These are phyloP conservation scores for Stagonosporopsis vannaccii DNA, from an alignment of 2,329 filamentous ascomycete genomes.

Conservation along the genomic window DNA sequence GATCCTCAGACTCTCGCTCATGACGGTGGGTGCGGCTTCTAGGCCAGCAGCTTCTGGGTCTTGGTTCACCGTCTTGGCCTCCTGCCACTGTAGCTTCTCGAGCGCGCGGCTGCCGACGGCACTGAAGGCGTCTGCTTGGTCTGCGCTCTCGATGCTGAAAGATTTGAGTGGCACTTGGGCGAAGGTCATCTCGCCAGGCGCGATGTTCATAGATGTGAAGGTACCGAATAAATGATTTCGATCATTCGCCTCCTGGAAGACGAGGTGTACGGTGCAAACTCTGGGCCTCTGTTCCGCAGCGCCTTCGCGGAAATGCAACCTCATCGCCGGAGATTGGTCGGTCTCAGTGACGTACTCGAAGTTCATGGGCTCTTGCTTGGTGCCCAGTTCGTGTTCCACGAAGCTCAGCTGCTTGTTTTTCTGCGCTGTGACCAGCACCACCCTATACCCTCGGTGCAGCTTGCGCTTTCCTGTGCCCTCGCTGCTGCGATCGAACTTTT, in stretches of 20 bases:
- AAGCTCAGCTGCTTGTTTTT: slow-evolving; percentile 79
- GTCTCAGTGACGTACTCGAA: slow-evolving; percentile 69
- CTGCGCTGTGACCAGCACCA: slow-evolving; percentile 79
- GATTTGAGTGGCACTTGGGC: slow-evolving; percentile 72
- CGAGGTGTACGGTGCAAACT: slow-evolving; percentile 73
- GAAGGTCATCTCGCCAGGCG: slow-evolving; percentile 72
- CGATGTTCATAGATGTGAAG: slow-evolving; percentile 74
- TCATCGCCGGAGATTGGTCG: slow-evolving; percentile 74
- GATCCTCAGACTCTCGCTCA: slow-evolving; percentile 78
- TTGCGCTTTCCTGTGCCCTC: slow-evolving; percentile 76
- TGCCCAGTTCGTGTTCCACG: slow-evolving; percentile 72
- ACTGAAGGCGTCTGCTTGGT: slow-evolving; percentile 55
- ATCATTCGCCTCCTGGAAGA: slow-evolving; percentile 77
- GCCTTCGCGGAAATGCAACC: slow-evolving; percentile 72
- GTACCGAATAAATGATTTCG: slow-evolving; percentile 75
- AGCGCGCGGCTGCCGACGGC: slow-evolving; percentile 51
- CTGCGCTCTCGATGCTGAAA: slow-evolving; percentile 68
- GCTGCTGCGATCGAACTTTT: slow-evolving; percentile 70
- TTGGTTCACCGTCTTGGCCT: slow-evolving; percentile 75
- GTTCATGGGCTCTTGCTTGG: slow-evolving; percentile 70
- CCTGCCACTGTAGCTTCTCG: slow-evolving; percentile 66
- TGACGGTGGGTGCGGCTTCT: slow-evolving; percentile 70
- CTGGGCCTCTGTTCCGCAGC: slow-evolving; percentile 54
- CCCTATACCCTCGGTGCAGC: slow-evolving; percentile 79
- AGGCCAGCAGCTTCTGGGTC: slow-evolving; percentile 63